A percentile compares a stretch with the other conserved stretches of the same genome.
phyloP scores from a whole-genome alignment of 805 yeast genomes.

The Saccharomycopsis sp. region DNA sequence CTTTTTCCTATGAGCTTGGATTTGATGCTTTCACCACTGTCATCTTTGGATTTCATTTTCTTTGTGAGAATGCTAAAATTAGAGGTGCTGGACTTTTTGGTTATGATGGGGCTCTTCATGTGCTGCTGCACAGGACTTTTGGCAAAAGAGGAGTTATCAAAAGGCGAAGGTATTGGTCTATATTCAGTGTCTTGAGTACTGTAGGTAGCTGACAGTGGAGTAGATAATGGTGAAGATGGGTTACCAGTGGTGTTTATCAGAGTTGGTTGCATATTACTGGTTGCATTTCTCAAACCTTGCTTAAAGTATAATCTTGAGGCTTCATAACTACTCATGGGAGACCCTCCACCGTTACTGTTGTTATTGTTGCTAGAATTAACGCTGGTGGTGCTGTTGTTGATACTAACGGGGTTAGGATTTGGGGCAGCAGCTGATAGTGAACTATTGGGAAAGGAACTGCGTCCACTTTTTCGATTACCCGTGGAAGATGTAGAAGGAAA shows the following conservation, averaged over 20 bases:
- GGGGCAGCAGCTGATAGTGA: too few species aligned
- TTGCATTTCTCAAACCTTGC: constrained; percentile 6
- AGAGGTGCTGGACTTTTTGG: constrained; percentile 11
- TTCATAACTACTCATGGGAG: constrained; percentile 16
- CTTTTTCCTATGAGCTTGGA: too few species aligned
- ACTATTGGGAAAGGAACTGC: background rate
- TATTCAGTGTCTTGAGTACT: constrained; percentile 1
- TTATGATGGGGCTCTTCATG: constrained; percentile 5
- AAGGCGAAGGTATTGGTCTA: constrained; percentile 17
- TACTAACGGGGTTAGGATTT: too few species aligned
- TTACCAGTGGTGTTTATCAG: background rate
- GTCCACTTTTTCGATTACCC: background rate
- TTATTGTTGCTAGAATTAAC: background rate
- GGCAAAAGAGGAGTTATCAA: constrained; percentile 2
- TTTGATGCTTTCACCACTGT: background rate
- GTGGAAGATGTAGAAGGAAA: background rate
- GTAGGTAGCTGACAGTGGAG: constrained; percentile 11
- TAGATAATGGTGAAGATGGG: constrained; percentile 2
- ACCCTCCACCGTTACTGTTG: background rate
- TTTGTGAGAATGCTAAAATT: constrained; percentile 12
- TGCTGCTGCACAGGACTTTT: constrained; percentile 6
- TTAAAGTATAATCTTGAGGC: constrained; percentile 19
- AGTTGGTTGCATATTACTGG: background rate
- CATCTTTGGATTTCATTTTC: constrained; percentile 2
- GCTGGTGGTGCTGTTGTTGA: too few species aligned